phyloP scores from a whole-genome alignment of 345 rosid genomes.

The Combretum micranthum region DNA sequence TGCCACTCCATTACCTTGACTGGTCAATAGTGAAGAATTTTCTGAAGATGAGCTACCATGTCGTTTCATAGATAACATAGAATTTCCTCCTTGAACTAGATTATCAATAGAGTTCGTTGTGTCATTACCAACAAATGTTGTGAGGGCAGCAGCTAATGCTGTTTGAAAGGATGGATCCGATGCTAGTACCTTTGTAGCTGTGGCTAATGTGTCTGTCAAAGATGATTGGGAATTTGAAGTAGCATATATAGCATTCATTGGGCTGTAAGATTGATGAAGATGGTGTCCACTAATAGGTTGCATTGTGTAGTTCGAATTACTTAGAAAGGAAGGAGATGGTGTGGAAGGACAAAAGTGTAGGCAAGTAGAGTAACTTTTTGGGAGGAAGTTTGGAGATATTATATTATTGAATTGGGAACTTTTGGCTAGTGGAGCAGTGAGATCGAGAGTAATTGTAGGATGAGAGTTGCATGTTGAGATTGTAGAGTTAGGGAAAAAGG shows the following conservation, averaged over 20 bases:
- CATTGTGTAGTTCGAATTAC: slow-evolving; percentile 4
- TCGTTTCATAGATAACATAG: slow-evolving; percentile 15
- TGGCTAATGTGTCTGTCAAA: slow-evolving; percentile 19
- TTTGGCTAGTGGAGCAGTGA: slow-evolving; percentile 32
- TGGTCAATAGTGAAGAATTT: no score
- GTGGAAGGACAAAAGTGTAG: slow-evolving; percentile 30
- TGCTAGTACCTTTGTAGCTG: slow-evolving; percentile 28
- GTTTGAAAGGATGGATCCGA: slow-evolving; percentile 26
- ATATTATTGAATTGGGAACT: slow-evolving; percentile 8
- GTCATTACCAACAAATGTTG: slow-evolving; percentile 17
- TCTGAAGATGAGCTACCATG: not conserved
- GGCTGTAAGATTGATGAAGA: slow-evolving; percentile 7
- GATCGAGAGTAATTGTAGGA: slow-evolving; percentile 66
- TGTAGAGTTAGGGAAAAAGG: slow-evolving; percentile 27
- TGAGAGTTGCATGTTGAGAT: slow-evolving; percentile 42
- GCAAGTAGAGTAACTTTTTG: slow-evolving; percentile 18
- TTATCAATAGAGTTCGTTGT: slow-evolving; percentile 4
- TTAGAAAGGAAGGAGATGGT: not conserved
- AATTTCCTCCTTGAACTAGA: slow-evolving; percentile 3
- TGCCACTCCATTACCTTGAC: slow-evolving; percentile 1
- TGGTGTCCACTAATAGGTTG: slow-evolving; percentile 2
- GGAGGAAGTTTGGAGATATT: not conserved
- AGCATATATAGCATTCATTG: slow-evolving; percentile 8
- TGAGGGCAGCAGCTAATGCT: slow-evolving; percentile 30
- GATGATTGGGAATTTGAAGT: slow-evolving; percentile 6